Percentiles rank a stretch among this genome's conserved stretches.
These are phyloP conservation scores for Dissophora globulifera DNA, from an alignment of 192 early-diverging fungal species.

Conservation along the genomic window DNA sequence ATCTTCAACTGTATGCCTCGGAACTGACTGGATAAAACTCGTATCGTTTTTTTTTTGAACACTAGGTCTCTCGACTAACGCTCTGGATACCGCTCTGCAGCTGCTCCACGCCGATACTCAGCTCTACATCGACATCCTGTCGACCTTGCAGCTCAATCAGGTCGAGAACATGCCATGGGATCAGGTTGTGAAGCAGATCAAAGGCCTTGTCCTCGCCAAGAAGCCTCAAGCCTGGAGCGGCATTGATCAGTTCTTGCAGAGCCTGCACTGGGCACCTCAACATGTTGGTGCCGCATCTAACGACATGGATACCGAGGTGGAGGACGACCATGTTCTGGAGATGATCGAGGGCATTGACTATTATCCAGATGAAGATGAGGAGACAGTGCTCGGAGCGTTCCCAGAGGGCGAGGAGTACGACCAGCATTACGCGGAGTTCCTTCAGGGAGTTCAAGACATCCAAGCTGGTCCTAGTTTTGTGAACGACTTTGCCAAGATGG, in stretches of 20 bases:
- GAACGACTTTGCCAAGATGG: conserved; percentile 30
- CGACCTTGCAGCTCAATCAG: conserved; percentile 55
- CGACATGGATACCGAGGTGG: conserved; percentile 14
- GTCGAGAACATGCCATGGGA: conserved; percentile 57
- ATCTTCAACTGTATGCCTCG: background rate
- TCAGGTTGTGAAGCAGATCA: conserved; percentile 41
- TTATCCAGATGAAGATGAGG: conserved; percentile 28
- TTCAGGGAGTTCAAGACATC: conserved; percentile 26
- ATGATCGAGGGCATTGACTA: conserved; percentile 51
- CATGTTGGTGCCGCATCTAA: background rate
- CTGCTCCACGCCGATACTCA: conserved; percentile 51
- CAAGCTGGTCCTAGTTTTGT: conserved; percentile 12
- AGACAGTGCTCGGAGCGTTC: conserved; percentile 23
- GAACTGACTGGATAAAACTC: too few species aligned
- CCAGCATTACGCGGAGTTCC: conserved; percentile 16
- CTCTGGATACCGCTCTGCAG: conserved; percentile 36
- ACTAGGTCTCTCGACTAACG: conserved; percentile 37
- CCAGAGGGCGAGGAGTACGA: conserved; percentile 33
- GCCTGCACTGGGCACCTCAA: conserved; percentile 35
- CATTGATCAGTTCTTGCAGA: conserved; percentile 47
- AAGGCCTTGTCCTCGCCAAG: conserved; percentile 22
- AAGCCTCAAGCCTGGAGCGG: conserved; percentile 47
- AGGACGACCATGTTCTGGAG: conserved; percentile 35
- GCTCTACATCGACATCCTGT: conserved; percentile 55
- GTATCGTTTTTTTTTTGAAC: background rate